A percentile compares a stretch with the other conserved stretches of the same genome.
Conservation (phyloP, 768 basidiomycete species). For the Multifurca ochricompacta region DNA sequence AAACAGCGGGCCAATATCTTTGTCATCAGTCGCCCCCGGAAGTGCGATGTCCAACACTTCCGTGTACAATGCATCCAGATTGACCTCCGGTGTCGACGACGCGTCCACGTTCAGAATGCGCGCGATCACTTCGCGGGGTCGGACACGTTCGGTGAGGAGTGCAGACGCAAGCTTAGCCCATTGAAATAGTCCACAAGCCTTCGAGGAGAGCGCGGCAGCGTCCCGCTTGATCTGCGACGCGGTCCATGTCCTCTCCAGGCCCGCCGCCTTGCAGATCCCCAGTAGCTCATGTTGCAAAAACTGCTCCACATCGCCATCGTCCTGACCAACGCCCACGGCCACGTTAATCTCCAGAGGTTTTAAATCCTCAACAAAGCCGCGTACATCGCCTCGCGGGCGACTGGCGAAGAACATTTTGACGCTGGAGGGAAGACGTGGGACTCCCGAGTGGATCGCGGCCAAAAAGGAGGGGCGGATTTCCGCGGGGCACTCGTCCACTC, state of each 20-base stretch:
- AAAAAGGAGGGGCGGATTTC: constrained; percentile 10
- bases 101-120: constrained; percentile 1
- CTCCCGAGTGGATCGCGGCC: background rate
- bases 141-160: constrained; percentile 3
- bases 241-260: background rate
- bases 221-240: constrained; percentile 3
- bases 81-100: background rate
- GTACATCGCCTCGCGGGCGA: constrained; percentile 16
- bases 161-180: constrained; percentile 16
- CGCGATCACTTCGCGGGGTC: constrained; percentile 6
- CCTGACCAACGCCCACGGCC: background rate
- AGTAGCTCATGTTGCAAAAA: constrained; percentile 10
- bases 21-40: background rate
- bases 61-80: constrained; percentile 12
- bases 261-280: background rate
- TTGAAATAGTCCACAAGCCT: constrained; percentile 19
- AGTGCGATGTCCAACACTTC: constrained; percentile 7
- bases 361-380: background rate
- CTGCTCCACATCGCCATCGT: constrained; percentile 13
- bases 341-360: background rate
- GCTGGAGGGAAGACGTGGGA: constrained; percentile 8
- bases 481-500: constrained; percentile 19
- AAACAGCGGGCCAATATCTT: constrained; percentile 4
- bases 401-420: constrained; percentile 19
- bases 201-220: constrained; percentile 2